Conservation (phyloP, 371 early-diverging fungal species). For the Chytridiales sp. region DNA sequence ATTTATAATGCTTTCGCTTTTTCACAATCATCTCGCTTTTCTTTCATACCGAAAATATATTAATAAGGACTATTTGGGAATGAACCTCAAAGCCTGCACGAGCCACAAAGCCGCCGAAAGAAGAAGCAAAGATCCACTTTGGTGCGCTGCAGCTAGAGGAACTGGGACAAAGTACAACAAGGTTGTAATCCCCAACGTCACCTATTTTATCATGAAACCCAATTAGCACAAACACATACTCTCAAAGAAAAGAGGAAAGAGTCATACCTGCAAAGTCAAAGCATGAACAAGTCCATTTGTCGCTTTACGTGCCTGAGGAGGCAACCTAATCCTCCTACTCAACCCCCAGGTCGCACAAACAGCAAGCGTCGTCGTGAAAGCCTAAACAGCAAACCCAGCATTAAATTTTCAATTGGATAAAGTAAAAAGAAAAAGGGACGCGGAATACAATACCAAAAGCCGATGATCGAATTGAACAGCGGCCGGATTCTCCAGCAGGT, state of each 20-base stretch:
- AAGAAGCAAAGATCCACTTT: constrained; percentile 89
- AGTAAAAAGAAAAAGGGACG: constrained; percentile 10
- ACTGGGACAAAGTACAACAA: constrained; percentile 92
- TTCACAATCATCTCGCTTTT: too few relatives aligned
- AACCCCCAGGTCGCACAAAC: constrained; percentile 71
- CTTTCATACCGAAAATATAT: too few relatives aligned
- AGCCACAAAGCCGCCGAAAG: constrained; percentile 79
- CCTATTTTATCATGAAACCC: constrained; percentile 33
- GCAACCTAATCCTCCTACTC: constrained; percentile 70
- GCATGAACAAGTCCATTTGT: constrained; percentile 73
- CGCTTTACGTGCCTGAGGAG: constrained; percentile 65
- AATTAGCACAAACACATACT: not conserved
- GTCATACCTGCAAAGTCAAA: constrained; percentile 16
- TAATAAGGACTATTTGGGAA: too few relatives aligned
- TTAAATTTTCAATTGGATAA: not conserved
- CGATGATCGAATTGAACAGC: constrained; percentile 96
- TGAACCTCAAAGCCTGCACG: constrained; percentile 69
- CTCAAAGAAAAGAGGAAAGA: not conserved
- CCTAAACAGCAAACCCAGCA: constrained; percentile 43
- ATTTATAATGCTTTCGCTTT: too few relatives aligned
- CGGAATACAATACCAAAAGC: constrained; percentile 62
- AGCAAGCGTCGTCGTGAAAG: constrained; percentile 75
- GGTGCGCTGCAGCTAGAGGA: constrained; percentile 91
- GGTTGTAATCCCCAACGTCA: constrained; percentile 87
- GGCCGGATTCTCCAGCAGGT: constrained; percentile 89